Base-by-base conservation (phyloP, 495 filamentous ascomycete genomes). In the Jackrogersella minutella region DNA sequence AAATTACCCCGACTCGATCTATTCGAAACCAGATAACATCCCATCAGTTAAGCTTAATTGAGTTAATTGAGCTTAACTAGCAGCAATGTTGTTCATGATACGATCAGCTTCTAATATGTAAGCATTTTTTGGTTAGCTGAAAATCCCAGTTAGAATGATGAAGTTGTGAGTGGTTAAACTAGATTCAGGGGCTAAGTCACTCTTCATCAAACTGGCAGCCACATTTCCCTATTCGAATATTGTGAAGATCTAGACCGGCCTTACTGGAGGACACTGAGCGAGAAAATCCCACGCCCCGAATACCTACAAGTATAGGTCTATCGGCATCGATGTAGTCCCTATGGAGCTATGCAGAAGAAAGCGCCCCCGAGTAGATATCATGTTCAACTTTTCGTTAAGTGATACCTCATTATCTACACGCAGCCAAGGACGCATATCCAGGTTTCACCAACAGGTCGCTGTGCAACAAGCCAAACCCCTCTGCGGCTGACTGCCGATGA, bases 401-500 rank as follows among this genome's bases (percentile, higher is more conserved):
- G 9, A 47, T 62, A 47, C 39, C 34, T 60, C 26, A 49, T 24
- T 51, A 56, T 50, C 51, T 62, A 55, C 21, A 30, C 50, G 39
- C 41, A 30, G 58, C 64, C 64, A 63, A 59, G 59, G 31, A 54
- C 57, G 54, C 49, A 50, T 56, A 44, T 44, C 46, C 41, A 28
- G 19, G 66, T 69, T 55, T 56, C 55, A 69, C 66, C 41, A 50
- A 44, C 34, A 34, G 36, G 33, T 46, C 40, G 49, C 53, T 44
- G 57, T 61, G 41, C 28, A 60, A 28, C 60, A 39, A 37, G 26
- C 59, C 16, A 58, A 2, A 68, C 62, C 58, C 70, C 37, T 68
- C 63, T 57, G 70, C 62, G 59, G 62, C 58, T 66, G 66, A 70
- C 34, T 68, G 39, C 65, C 55, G 59, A 68, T 58, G 59, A 64